Conservation (phyloP, 352 stramenopile species). For the Phytophthora cryptogea region DNA sequence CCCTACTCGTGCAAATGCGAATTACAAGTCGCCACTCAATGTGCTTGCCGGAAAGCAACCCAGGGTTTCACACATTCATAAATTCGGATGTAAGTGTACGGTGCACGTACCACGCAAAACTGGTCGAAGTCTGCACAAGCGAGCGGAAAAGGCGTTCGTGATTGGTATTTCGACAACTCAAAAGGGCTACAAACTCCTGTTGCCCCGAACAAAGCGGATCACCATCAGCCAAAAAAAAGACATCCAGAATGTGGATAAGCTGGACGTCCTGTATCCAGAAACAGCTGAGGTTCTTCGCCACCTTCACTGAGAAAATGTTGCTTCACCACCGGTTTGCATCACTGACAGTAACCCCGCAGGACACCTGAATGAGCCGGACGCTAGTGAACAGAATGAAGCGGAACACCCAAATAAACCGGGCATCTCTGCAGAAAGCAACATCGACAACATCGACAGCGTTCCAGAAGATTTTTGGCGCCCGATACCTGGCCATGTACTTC, state of each 20-base stretch:
- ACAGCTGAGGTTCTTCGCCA: not conserved
- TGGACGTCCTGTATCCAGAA: slow-evolving; percentile 1
- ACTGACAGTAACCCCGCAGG: too few relatives aligned
- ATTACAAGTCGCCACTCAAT: slow-evolving; percentile 8
- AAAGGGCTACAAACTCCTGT: slow-evolving; percentile 3
- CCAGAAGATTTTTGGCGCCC: not conserved
- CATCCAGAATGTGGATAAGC: slow-evolving; percentile 3
- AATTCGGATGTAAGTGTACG: slow-evolving; percentile 9
- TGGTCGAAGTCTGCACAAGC: not conserved
- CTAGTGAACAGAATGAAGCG: too few relatives aligned
- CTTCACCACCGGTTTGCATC: too few relatives aligned
- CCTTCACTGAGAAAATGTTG: not conserved
- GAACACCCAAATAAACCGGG: too few relatives aligned
- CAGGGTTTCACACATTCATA: slow-evolving; percentile 6
- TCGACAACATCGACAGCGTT: not conserved
- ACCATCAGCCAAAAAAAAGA: not conserved
- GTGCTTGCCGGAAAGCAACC: slow-evolving; percentile 1
- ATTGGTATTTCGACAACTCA: not conserved
- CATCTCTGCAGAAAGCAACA: not conserved
- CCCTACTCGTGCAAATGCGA: slow-evolving; percentile 6
- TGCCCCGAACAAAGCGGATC: not conserved
- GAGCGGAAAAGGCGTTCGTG: not conserved
- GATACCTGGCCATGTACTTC: not conserved
- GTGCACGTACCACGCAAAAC: not conserved
- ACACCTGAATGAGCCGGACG: too few relatives aligned